Conservation (phyloP, 139 green algal genomes). For the Chlorella sp. region DNA sequence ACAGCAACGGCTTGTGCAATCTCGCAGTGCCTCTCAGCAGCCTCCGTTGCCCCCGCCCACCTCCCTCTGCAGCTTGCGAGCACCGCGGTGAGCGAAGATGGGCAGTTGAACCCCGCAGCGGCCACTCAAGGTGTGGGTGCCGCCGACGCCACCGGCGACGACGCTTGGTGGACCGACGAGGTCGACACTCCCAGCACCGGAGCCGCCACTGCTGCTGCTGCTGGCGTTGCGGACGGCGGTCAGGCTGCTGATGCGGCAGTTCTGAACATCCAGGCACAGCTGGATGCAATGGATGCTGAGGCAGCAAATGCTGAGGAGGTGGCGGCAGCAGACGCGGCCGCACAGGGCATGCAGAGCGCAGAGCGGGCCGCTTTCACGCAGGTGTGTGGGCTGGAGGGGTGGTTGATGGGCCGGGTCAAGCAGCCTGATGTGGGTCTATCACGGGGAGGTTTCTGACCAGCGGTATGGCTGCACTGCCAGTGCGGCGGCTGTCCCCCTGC, state of each 20-base stretch:
- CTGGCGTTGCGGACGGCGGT: neutral
- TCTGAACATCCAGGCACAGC: neutral
- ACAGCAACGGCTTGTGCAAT: neutral
- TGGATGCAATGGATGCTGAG: neutral
- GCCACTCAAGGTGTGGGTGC: no score
- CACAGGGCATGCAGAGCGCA: neutral
- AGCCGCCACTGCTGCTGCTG: neutral
- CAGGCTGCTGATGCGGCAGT: neutral
- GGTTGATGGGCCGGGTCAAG: neutral
- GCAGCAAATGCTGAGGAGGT: neutral
- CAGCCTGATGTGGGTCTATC: neutral
- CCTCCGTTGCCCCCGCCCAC: neutral
- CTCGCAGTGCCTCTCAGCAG: no score
- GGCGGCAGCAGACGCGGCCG: no score
- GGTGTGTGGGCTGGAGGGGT: neutral
- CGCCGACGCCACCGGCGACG: neutral
- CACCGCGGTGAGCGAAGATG: no score
- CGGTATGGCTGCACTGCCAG: no score
- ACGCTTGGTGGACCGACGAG: neutral
- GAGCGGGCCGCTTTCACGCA: neutral
- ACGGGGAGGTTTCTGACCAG: neutral
- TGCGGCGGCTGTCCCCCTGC: neutral
- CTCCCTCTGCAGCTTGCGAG: neutral
- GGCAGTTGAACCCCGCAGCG: no score
- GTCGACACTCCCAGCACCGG: neutral